A percentile compares a stretch with the other conserved stretches of the same genome.
phyloP scores from a whole-genome alignment of 2,329 filamentous ascomycete genomes.

The Xylariaceae sp. region DNA sequence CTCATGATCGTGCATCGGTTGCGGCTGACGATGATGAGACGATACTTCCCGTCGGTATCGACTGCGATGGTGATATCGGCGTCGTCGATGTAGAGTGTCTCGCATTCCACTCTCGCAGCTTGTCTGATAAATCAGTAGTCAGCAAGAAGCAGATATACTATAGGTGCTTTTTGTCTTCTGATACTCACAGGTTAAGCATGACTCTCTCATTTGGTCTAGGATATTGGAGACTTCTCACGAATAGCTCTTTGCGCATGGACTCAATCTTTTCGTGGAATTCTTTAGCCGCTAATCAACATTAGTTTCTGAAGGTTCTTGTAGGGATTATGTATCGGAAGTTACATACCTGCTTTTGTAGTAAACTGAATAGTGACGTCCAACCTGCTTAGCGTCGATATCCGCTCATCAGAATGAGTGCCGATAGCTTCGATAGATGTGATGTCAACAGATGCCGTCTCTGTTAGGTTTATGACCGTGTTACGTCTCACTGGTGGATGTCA shows the following conservation, averaged over 20 bases:
- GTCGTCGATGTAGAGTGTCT: constrained; percentile 30
- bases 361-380: constrained; percentile 30
- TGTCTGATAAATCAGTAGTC: constrained; percentile 24
- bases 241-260: constrained; percentile 28
- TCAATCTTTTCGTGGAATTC: constrained; percentile 25
- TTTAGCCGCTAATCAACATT: constrained; percentile 15
- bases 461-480: constrained; percentile 6
- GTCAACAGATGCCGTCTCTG: constrained; percentile 6
- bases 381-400: not conserved
- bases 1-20: constrained; percentile 34
- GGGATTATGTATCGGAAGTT: not conserved
- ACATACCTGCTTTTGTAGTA: constrained; percentile 23
- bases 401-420: constrained; percentile 13
- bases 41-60: constrained; percentile 20
- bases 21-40: constrained; percentile 33
- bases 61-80: constrained; percentile 32
- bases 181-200: constrained; percentile 19
- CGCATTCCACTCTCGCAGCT: constrained; percentile 30
- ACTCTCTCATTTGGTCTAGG: constrained; percentile 23
- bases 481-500: constrained; percentile 9
- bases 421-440: constrained; percentile 14
- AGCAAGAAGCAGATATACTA: not conserved
- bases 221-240: constrained; percentile 22
- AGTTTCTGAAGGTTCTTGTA: not conserved
- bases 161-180: not conserved